These are phyloP conservation scores for Ophiostoma sp. DNA, from an alignment of 2,329 filamentous ascomycete genomes.

Conservation along the genomic window DNA sequence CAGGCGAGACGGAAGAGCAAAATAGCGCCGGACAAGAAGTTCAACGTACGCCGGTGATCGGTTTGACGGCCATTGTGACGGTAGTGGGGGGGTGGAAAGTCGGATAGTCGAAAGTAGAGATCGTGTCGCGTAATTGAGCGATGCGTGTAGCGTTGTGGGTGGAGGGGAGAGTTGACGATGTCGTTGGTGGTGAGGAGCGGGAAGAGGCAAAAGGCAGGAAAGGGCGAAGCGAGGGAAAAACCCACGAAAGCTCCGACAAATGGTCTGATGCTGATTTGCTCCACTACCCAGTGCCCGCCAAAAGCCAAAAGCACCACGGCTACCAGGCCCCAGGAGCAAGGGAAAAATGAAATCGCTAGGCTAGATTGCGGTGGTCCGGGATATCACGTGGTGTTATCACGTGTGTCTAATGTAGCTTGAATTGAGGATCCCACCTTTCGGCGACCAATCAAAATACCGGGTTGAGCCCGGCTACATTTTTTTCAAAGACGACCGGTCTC, in stretches of 20 bases:
- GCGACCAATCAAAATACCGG: background rate
- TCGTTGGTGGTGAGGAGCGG: conserved; percentile 10
- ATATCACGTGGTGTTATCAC: conserved; percentile 23
- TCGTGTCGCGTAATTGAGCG: conserved; percentile 13
- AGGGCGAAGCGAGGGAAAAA: conserved; percentile 24
- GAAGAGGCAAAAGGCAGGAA: conserved; percentile 19
- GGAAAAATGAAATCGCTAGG: conserved; percentile 18
- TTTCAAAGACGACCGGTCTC: conserved; percentile 4
- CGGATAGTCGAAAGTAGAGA: background rate
- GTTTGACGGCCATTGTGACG: conserved; percentile 50
- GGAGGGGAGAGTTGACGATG: conserved; percentile 13
- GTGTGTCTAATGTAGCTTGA: background rate
- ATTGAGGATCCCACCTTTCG: background rate
- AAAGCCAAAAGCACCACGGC: background rate
- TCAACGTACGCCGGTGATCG: conserved; percentile 55
- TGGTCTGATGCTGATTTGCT: conserved; percentile 29
- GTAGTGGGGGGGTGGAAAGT: background rate
- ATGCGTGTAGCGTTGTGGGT: conserved; percentile 12
- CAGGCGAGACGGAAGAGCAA: conserved; percentile 5
- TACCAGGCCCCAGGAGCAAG: background rate
- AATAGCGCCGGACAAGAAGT: background rate
- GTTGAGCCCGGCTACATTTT: conserved; percentile 18
- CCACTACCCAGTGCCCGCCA: conserved; percentile 19
- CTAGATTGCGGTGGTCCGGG: conserved; percentile 21
- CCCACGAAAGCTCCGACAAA: conserved; percentile 26